These are phyloP conservation scores for Nemophila menziesii DNA, from an alignment of 257 asterid species.

Conservation along the genomic window DNA sequence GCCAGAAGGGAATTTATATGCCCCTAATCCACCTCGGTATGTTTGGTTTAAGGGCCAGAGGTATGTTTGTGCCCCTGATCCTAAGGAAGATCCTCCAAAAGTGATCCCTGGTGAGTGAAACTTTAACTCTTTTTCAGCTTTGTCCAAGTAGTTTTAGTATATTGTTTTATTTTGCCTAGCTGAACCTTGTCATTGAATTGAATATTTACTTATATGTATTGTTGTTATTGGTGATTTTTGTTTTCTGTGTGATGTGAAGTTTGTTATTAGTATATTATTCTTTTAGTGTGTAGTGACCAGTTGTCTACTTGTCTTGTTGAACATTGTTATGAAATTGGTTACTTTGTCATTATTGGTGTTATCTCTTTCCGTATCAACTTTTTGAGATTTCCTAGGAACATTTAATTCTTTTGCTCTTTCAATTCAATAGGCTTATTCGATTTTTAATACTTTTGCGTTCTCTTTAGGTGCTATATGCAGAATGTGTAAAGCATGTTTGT, in stretches of 20 bases:
- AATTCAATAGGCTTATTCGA: too few relatives aligned
- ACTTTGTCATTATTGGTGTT: too few relatives aligned
- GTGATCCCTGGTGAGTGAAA: constrained; percentile 63
- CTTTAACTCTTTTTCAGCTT: constrained; percentile 5
- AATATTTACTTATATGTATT: not conserved
- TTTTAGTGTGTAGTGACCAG: not conserved
- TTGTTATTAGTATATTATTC: too few relatives aligned
- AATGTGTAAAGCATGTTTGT: not conserved
- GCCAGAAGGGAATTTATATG: constrained; percentile 64
- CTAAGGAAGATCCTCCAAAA: constrained; percentile 70
- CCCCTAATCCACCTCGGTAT: constrained; percentile 57
- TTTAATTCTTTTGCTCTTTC: too few relatives aligned
- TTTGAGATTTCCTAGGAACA: not conserved
- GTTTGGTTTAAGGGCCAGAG: constrained; percentile 95
- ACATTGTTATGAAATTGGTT: not conserved
- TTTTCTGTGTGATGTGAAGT: not conserved
- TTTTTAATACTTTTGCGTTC: too few relatives aligned
- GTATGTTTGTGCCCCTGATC: constrained; percentile 50
- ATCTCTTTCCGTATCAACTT: too few relatives aligned
- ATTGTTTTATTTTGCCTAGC: not conserved
- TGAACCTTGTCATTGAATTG: not conserved
- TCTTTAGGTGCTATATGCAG: too few relatives aligned
- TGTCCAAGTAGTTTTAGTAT: constrained; percentile 1
- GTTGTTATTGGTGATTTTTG: not conserved
- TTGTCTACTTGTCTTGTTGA: not conserved